phyloP scores from a whole-genome alignment of 192 early-diverging fungal species.

The Rhizophagus sp. region DNA sequence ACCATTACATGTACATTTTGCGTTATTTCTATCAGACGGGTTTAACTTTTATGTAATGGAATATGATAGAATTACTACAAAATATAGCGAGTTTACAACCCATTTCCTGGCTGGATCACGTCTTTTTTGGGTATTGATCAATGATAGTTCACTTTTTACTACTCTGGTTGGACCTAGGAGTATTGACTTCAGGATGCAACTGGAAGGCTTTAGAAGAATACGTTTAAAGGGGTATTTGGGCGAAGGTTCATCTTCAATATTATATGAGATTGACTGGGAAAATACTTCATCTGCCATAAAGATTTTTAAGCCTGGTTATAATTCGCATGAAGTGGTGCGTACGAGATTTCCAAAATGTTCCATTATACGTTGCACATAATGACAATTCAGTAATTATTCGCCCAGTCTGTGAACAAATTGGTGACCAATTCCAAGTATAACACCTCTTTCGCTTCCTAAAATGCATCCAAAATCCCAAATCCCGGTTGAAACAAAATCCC shows the following conservation, averaged over 20 bases:
- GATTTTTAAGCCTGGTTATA: neutral
- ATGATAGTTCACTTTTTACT: neutral
- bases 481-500: too few species aligned
- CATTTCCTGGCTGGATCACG: neutral
- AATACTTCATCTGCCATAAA: neutral
- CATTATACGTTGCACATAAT: slow-evolving; percentile 11
- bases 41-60: slow-evolving; percentile 21
- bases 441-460: neutral
- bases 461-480: too few species aligned
- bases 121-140: slow-evolving; percentile 15
- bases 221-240: slow-evolving; percentile 11
- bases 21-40: slow-evolving; percentile 17
- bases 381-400: neutral
- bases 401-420: slow-evolving; percentile 2
- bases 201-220: neutral
- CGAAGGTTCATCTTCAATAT: neutral
- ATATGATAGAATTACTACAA: slow-evolving; percentile 11
- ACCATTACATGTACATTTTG: neutral
- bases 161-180: neutral
- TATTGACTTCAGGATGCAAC: too few species aligned
- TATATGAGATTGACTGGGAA: slow-evolving; percentile 17
- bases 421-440: neutral
- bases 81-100: neutral
- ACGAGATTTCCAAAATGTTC: neutral
- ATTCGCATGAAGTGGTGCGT: neutral